Conservation (phyloP, 805 yeast genomes). For the Cyberlindnera japonica region DNA sequence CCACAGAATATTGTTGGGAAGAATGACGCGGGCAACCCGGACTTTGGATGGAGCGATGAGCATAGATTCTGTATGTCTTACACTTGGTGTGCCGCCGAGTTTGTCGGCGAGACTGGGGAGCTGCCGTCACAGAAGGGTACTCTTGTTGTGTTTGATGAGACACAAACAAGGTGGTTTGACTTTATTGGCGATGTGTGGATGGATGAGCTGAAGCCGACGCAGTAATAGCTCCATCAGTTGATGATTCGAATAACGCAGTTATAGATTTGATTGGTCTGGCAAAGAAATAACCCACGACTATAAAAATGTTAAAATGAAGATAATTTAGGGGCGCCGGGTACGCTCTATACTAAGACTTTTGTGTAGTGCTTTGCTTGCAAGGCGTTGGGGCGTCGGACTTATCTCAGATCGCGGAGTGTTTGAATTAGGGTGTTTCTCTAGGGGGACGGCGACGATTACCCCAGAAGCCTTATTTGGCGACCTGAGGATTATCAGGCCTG, state of each 20-base stretch:
- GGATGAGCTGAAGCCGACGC: slow-evolving; percentile 13
- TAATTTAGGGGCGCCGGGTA: too few species aligned
- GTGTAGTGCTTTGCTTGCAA: too few species aligned
- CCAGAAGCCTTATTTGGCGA: too few species aligned
- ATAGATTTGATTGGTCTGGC: too few species aligned
- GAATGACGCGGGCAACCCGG: slow-evolving; percentile 33
- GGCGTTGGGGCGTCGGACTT: too few species aligned
- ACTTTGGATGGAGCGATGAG: slow-evolving; percentile 34
- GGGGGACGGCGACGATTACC: too few species aligned
- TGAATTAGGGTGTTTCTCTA: too few species aligned
- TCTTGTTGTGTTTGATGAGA: slow-evolving; percentile 12
- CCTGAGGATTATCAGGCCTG: neutral
- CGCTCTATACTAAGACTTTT: too few species aligned
- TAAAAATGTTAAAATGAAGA: too few species aligned
- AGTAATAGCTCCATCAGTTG: neutral
- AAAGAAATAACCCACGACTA: too few species aligned
- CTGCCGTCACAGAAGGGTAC: slow-evolving; percentile 13
- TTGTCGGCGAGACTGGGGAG: slow-evolving; percentile 35
- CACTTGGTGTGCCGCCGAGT: slow-evolving; percentile 45
- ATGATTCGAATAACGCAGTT: too few species aligned
- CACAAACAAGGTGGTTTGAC: slow-evolving; percentile 20
- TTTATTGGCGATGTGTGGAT: slow-evolving; percentile 27
- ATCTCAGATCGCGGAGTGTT: too few species aligned
- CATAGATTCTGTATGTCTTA: slow-evolving; percentile 36
- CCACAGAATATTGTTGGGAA: slow-evolving; percentile 25